phyloP scores from a whole-genome alignment of 495 filamentous ascomycete genomes.

The Hyphodiscus hymeniophilus region DNA sequence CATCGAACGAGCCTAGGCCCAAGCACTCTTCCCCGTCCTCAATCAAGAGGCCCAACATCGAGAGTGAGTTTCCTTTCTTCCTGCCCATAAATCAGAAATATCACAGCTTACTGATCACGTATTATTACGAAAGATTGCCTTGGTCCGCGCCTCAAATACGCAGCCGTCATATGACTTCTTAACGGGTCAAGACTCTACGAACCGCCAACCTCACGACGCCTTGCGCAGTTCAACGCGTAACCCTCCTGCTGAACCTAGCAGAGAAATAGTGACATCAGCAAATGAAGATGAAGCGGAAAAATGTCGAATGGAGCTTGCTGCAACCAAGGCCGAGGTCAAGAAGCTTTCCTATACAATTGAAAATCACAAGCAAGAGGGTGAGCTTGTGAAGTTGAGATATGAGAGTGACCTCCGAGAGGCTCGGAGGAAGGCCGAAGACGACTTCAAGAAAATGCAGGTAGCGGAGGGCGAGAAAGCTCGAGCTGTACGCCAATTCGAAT shows the following conservation, averaged over 20 bases:
- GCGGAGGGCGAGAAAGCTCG: constrained; percentile 61
- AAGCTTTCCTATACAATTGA: constrained; percentile 44
- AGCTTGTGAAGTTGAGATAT: constrained; percentile 63
- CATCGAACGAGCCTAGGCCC: constrained; percentile 20
- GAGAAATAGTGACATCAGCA: constrained; percentile 23
- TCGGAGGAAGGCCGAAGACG: constrained; percentile 67
- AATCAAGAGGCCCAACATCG: constrained; percentile 18
- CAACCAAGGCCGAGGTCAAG: constrained; percentile 46
- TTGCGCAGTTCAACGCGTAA: constrained; percentile 21
- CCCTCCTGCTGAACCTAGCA: constrained; percentile 26
- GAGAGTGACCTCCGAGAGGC: constrained; percentile 76
- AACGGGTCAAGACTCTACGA: constrained; percentile 37
- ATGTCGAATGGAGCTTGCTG: constrained; percentile 26
- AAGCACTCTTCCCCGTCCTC: constrained; percentile 17
- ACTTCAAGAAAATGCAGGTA: constrained; percentile 74
- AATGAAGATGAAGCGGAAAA: constrained; percentile 16
- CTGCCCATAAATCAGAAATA: constrained; percentile 12
- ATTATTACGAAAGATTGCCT: constrained; percentile 12
- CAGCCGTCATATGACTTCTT: constrained; percentile 57
- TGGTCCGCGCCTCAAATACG: constrained; percentile 33
- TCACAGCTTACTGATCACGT: neutral
- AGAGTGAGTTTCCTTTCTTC: constrained; percentile 31
- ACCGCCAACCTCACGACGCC: constrained; percentile 28
- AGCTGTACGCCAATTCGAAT: constrained; percentile 62
- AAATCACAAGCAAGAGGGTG: constrained; percentile 80